These are phyloP conservation scores for Geoglossum glabrum DNA, from an alignment of 495 filamentous ascomycete species.

Conservation along the genomic window DNA sequence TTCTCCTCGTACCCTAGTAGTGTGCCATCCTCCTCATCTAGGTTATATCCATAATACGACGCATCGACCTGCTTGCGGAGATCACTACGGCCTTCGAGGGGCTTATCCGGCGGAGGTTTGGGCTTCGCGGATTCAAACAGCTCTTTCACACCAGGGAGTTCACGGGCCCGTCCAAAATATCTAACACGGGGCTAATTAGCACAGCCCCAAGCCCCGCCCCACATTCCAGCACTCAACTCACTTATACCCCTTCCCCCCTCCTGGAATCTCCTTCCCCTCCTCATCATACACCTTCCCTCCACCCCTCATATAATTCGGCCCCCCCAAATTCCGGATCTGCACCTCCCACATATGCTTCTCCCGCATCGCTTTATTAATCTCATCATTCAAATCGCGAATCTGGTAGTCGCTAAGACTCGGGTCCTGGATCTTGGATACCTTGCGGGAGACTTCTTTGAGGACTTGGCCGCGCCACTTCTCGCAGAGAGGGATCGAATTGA, in stretches of 20 bases:
- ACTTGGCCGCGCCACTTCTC: slow-evolving; percentile 98
- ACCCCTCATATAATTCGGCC: slow-evolving; percentile 95
- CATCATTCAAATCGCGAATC: slow-evolving; percentile 94
- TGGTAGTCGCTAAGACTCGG: slow-evolving; percentile 75
- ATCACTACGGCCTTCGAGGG: slow-evolving; percentile 41
- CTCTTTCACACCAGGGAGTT: slow-evolving; percentile 91
- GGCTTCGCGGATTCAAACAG: slow-evolving; percentile 69
- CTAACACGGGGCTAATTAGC: slow-evolving; percentile 12
- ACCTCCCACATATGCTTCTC: slow-evolving; percentile 98
- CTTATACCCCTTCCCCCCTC: slow-evolving; percentile 73
- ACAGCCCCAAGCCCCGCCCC: background rate
- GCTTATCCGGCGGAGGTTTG: slow-evolving; percentile 33
- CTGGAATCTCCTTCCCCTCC: slow-evolving; percentile 74
- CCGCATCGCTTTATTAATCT: slow-evolving; percentile 97
- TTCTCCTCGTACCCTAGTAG: slow-evolving; percentile 61
- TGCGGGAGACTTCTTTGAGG: slow-evolving; percentile 90
- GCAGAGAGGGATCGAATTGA: slow-evolving; percentile 65
- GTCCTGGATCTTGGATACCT: slow-evolving; percentile 90
- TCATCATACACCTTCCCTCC: slow-evolving; percentile 74
- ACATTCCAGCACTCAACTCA: slow-evolving; percentile 7
- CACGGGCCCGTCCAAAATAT: slow-evolving; percentile 79
- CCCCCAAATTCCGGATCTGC: slow-evolving; percentile 82
- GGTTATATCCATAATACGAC: slow-evolving; percentile 85
- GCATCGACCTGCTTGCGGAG: slow-evolving; percentile 76
- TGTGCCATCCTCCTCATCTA: slow-evolving; percentile 81